These are phyloP conservation scores for Somion occarium DNA, from an alignment of 1,284 basidiomycete species.

Conservation along the genomic window DNA sequence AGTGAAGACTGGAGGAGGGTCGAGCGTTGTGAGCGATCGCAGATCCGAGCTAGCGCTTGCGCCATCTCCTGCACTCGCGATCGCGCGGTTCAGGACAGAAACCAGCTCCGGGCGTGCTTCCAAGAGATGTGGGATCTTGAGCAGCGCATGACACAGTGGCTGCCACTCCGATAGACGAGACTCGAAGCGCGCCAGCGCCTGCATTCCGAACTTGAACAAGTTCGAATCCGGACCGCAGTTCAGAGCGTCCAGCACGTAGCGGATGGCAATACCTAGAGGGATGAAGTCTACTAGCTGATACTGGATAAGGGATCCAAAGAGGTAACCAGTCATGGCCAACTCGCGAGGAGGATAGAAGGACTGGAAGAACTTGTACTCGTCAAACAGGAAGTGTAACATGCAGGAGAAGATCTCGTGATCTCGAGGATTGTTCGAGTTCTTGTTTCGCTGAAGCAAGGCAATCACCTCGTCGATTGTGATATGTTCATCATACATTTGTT, in stretches of 20 bases:
- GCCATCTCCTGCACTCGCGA: conserved; percentile 48
- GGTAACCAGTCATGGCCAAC: conserved; percentile 91
- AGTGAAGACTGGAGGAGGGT: conserved; percentile 59
- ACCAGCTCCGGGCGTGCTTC: conserved; percentile 88
- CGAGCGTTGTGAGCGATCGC: conserved; percentile 33
- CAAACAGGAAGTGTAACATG: conserved; percentile 98
- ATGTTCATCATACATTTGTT: conserved; percentile 96
- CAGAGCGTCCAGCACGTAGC: conserved; percentile 94
- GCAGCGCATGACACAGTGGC: conserved; percentile 85
- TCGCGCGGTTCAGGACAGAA: conserved; percentile 65
- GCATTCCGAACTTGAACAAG: conserved; percentile 93
- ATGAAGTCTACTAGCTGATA: conserved; percentile 93
- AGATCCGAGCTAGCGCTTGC: conserved; percentile 32
- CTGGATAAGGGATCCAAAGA: conserved; percentile 97
- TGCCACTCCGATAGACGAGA: conserved; percentile 90
- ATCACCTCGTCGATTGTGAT: conserved; percentile 95
- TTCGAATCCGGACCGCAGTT: conserved; percentile 88
- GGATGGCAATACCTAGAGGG: conserved; percentile 94
- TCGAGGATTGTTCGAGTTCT: conserved; percentile 76
- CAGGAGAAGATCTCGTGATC: conserved; percentile 98
- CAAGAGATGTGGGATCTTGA: conserved; percentile 83
- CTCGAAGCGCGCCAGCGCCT: conserved; percentile 88
- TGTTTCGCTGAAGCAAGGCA: conserved; percentile 79
- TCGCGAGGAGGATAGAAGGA: conserved; percentile 93
- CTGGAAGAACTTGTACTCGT: conserved; percentile 99